Evolutionary conservation across 768 basidiomycete genomes (phyloP).

Genomic region (Lentinula raphanica): DNA sequence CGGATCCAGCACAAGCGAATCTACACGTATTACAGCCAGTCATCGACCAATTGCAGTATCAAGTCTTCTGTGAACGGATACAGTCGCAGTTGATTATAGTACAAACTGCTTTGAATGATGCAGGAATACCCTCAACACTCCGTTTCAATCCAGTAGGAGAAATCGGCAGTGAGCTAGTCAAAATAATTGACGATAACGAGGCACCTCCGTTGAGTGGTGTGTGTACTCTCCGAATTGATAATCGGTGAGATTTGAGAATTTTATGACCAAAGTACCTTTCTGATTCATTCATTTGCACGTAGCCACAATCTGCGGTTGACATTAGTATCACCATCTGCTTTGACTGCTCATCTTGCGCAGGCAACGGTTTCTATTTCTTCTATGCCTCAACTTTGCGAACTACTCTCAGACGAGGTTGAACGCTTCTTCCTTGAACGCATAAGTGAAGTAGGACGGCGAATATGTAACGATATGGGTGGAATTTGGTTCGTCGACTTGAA

Average conservation of each 20-base stretch:
- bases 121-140: conserved; percentile 52
- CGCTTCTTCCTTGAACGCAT: conserved; percentile 63
- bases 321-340: conserved; percentile 66
- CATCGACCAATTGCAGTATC: conserved; percentile 77
- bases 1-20: conserved; percentile 25
- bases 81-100: conserved; percentile 52
- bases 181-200: conserved; percentile 36
- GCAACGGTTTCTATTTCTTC: conserved; percentile 71
- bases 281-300: background rate
- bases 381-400: conserved; percentile 67
- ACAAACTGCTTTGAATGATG: conserved; percentile 39
- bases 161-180: conserved; percentile 54
- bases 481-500: conserved; percentile 78
- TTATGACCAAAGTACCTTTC: background rate
- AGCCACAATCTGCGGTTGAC: conserved; percentile 76
- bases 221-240: conserved; percentile 63
- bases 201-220: conserved; percentile 59
- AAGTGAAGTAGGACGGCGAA: conserved; percentile 56
- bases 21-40: conserved; percentile 60
- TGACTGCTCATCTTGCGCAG: conserved; percentile 77
- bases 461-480: conserved; percentile 50
- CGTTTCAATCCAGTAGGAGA: conserved; percentile 65
- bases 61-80: conserved; percentile 63
- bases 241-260: conserved; percentile 38
- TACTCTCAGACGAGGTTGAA: conserved; percentile 76